phyloP scores from a whole-genome alignment of 139 green algal genomes.

The Raphidocelis subcapitata region DNA sequence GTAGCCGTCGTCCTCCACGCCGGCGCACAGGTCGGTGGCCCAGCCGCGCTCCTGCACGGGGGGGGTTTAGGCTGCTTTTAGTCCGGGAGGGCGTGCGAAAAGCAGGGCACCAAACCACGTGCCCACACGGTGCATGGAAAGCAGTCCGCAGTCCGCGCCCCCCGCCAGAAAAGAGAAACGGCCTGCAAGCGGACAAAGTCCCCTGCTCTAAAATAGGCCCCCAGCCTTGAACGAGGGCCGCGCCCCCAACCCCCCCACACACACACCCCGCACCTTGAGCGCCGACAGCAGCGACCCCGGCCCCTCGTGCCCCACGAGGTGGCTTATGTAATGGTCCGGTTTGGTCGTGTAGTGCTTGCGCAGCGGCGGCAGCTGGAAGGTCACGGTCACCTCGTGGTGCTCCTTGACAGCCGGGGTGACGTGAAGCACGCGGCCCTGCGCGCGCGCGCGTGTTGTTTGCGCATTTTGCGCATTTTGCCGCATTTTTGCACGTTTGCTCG shows the following conservation, averaged over 20 bases:
- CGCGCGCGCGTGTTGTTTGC: not conserved
- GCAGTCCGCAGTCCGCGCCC: too few species aligned
- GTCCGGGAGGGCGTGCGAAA: too few species aligned
- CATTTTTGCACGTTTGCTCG: too few species aligned
- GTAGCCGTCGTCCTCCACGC: constrained; percentile 73
- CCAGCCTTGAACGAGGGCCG: too few species aligned
- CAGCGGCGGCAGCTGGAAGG: constrained; percentile 85
- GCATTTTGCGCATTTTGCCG: too few species aligned
- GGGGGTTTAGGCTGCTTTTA: too few species aligned
- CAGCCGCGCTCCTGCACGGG: constrained; percentile 53
- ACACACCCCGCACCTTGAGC: constrained; percentile 78
- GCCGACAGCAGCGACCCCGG: constrained; percentile 75
- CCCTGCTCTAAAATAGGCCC: too few species aligned
- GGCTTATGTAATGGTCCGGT: constrained; percentile 86
- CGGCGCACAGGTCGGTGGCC: constrained; percentile 82
- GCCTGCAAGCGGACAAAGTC: too few species aligned
- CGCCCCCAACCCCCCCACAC: too few species aligned
- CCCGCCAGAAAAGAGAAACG: too few species aligned
- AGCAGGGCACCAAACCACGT: too few species aligned
- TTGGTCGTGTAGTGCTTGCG: constrained; percentile 73
- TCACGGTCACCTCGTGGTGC: constrained; percentile 72
- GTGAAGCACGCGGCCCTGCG: constrained; percentile 61
- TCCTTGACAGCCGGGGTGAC: constrained; percentile 79
- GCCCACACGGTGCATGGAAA: too few species aligned
- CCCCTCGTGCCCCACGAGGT: constrained; percentile 95